Evolutionary conservation across 139 green algal genomes (phyloP), one percentile per base, ranked within the genome.

Genomic region (Chlamydomonas eustigma): DNA sequence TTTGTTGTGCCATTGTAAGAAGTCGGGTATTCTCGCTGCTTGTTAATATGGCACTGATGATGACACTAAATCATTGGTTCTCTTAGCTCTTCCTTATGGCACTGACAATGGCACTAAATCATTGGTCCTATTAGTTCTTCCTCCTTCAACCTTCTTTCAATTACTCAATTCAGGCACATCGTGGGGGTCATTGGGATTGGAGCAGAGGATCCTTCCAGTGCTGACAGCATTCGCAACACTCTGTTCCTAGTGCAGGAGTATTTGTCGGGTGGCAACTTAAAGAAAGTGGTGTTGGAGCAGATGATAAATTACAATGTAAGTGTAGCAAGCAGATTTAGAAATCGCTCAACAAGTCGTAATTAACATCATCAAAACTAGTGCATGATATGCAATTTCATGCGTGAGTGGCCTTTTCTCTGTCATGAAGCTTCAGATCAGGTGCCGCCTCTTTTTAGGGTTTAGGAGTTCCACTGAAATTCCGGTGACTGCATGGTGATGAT

Each of bases 161-260:
- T n/a, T n/a, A n/a, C n/a, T n/a, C n/a, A n/a, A n/a, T 58, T 58
- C 44, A 58, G 44, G 44, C 44, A 58, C 44, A 58, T 58, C 18
- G 44, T 58, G 44, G 44, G 44, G 12, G 12, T 58, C 44, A 58
- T 58, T 58, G 44, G 44, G 12, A 58, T 58, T 58, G 44, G 44
- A 28, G 18, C 12, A 28, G 44, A 58, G 44, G 44, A 58, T 28
- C 12, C 12, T 28, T n/a, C n/a, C n/a, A n/a, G n/a, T n/a, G 44
- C 18, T 12, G 44, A 58, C 44, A 18, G 18, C 18, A 18, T 12
- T 12, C 44, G 12, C 18, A 18, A 12, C 44, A 58, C 44, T 12
- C 44, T 58, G 44, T 58, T 58, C 18, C 44, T 58, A 18, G 44
- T 58, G 44, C 12, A 28, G 44, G 44, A 58, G 44, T 58, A 58